phyloP scores from a whole-genome alignment of 331 rosid species.

The Dryas integrifolia region DNA sequence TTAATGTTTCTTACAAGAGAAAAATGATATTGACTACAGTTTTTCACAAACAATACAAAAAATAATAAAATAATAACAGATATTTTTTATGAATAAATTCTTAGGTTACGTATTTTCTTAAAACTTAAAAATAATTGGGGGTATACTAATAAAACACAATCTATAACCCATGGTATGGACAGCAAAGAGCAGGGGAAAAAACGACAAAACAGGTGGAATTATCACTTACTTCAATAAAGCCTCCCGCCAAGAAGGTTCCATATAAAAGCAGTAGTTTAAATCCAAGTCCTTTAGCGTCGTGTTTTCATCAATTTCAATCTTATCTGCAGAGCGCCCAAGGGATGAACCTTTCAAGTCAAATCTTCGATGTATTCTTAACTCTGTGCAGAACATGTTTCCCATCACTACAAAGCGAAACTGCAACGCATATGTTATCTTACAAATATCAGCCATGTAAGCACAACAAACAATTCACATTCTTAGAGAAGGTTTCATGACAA shows the following conservation, averaged over 20 bases:
- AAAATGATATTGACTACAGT: neutral
- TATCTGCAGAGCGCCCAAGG: slow-evolving; percentile 94
- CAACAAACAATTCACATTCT: slow-evolving; percentile 18
- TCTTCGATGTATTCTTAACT: slow-evolving; percentile 91
- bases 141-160: neutral
- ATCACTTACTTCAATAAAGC: slow-evolving; percentile 71
- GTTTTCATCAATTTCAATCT: slow-evolving; percentile 95
- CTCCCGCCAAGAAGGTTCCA: slow-evolving; percentile 97
- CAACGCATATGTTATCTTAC: slow-evolving; percentile 30
- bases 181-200: neutral
- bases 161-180: neutral
- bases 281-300: slow-evolving; percentile 97
- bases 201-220: slow-evolving; percentile 14
- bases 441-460: slow-evolving; percentile 29
- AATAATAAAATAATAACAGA: neutral
- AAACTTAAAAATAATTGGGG: neutral
- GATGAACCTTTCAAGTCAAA: slow-evolving; percentile 97
- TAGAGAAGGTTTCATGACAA: slow-evolving; percentile 14
- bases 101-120: neutral
- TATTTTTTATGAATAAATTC: neutral
- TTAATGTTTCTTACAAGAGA: neutral
- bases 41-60: neutral
- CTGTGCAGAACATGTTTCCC: slow-evolving; percentile 99
- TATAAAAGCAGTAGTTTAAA: slow-evolving; percentile 73
- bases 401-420: slow-evolving; percentile 99